These are phyloP conservation scores for Penicillium italicum DNA, from an alignment of 2,329 filamentous ascomycete species.

Conservation along the genomic window DNA sequence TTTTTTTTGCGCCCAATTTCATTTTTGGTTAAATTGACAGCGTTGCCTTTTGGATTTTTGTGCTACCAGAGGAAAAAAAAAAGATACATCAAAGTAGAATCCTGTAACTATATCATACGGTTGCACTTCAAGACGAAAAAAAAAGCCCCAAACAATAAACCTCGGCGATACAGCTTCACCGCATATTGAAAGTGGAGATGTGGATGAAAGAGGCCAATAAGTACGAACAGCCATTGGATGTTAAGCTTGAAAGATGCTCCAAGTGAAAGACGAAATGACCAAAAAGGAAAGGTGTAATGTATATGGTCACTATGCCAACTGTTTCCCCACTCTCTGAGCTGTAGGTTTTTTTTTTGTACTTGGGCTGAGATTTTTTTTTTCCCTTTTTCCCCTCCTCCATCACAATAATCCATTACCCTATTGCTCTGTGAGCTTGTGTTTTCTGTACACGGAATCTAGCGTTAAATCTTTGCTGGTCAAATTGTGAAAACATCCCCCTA, in stretches of 20 bases:
- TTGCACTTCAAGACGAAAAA: not conserved
- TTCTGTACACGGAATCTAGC: conserved; percentile 20
- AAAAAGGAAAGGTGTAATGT: conserved; percentile 9
- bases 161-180: conserved; percentile 21
- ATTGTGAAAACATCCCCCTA: conserved; percentile 17
- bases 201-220: conserved; percentile 11
- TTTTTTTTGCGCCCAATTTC: conserved; percentile 2
- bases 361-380: conserved; percentile 11
- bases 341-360: not conserved
- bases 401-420: conserved; percentile 2
- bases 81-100: not conserved
- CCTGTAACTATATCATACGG: not conserved
- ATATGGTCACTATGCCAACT: conserved; percentile 27
- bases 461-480: conserved; percentile 28
- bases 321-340: conserved; percentile 1
- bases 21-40: not conserved
- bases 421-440: conserved; percentile 21
- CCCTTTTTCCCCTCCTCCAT: conserved; percentile 13
- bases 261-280: not conserved
- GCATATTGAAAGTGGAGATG: conserved; percentile 21
- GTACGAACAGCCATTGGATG: conserved; percentile 14
- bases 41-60: not conserved
- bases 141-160: conserved; percentile 5
- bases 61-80: not conserved
- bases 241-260: conserved; percentile 1